phyloP scores from a whole-genome alignment of 148 eudicot genomes.

The Vaccinium corymbosum region DNA sequence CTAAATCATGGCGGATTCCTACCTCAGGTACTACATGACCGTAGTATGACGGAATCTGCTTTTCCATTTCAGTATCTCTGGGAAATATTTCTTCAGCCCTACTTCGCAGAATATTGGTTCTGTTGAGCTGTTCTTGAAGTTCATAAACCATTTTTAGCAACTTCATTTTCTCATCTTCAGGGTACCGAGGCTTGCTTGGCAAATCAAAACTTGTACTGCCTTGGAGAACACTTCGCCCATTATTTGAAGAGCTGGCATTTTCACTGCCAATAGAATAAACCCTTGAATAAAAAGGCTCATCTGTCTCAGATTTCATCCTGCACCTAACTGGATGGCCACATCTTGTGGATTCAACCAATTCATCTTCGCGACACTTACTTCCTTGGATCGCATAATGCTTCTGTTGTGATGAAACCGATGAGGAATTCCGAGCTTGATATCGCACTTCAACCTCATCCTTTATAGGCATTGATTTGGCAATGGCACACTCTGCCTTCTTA shows the following conservation, averaged over 20 bases:
- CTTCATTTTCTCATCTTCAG: constrained; percentile 35
- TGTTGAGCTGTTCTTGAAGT: constrained; percentile 37
- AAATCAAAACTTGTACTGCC: constrained; percentile 20
- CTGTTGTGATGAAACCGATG: constrained; percentile 21
- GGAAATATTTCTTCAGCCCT: constrained; percentile 23
- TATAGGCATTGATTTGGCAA: constrained; percentile 16
- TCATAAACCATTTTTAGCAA: constrained; percentile 38
- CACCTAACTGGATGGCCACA: constrained; percentile 17
- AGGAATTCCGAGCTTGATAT: constrained; percentile 20
- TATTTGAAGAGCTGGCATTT: constrained; percentile 41
- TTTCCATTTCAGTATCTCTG: constrained; percentile 27
- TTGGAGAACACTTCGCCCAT: constrained; percentile 30
- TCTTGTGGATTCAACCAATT: constrained; percentile 25
- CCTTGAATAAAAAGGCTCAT: constrained; percentile 33
- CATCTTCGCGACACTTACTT: constrained; percentile 21
- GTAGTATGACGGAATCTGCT: constrained; percentile 33
- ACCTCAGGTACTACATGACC: constrained; percentile 30
- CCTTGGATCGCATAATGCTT: constrained; percentile 27
- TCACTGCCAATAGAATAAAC: constrained; percentile 31
- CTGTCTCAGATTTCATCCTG: constrained; percentile 27
- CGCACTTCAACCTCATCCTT: constrained; percentile 22
- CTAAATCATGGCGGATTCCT: constrained; percentile 32
- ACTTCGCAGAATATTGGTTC: constrained; percentile 23
- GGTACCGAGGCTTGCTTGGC: constrained; percentile 27
- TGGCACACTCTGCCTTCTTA: constrained; percentile 23